phyloP scores from a whole-genome alignment of 108 stramenopile genomes.

The Fragilaria crotonensis region DNA sequence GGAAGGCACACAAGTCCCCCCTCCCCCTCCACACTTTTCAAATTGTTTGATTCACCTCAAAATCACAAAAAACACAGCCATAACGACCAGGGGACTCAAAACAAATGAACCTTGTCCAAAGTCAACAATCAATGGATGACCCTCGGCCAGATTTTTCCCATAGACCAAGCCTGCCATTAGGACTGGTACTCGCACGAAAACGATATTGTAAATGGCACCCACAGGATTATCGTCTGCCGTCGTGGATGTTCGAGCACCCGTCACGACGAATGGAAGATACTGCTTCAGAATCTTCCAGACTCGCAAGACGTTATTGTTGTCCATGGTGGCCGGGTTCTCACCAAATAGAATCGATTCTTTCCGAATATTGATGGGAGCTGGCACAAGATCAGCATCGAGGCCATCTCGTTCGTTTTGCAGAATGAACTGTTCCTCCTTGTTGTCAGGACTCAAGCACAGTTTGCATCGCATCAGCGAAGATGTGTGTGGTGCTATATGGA shows the following conservation, averaged over 20 bases:
- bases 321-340: conserved; percentile 43
- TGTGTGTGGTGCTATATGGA: no score
- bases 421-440: background rate
- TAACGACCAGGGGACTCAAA: conserved; percentile 36
- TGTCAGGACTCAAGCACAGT: no score
- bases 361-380: conserved; percentile 47
- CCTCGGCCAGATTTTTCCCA: conserved; percentile 30
- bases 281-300: conserved; percentile 36
- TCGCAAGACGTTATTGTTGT: conserved; percentile 31
- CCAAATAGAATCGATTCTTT: conserved; percentile 57
- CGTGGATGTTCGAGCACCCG: conserved; percentile 34
- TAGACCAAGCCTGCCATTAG: conserved; percentile 36
- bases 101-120: conserved; percentile 52
- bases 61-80: background rate
- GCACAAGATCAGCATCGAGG: conserved; percentile 13
- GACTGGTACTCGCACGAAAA: conserved; percentile 50
- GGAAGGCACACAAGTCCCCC: no score
- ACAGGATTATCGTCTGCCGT: conserved; percentile 42
- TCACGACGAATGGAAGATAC: conserved; percentile 33
- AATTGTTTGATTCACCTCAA: background rate
- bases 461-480: no score
- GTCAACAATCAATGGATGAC: conserved; percentile 52
- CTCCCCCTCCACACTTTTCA: background rate
- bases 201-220: conserved; percentile 56
- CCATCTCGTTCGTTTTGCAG: background rate